Evolutionary conservation across 495 filamentous ascomycete genomes (phyloP).

Genomic region (Hyphodiscus hymeniophilus): DNA sequence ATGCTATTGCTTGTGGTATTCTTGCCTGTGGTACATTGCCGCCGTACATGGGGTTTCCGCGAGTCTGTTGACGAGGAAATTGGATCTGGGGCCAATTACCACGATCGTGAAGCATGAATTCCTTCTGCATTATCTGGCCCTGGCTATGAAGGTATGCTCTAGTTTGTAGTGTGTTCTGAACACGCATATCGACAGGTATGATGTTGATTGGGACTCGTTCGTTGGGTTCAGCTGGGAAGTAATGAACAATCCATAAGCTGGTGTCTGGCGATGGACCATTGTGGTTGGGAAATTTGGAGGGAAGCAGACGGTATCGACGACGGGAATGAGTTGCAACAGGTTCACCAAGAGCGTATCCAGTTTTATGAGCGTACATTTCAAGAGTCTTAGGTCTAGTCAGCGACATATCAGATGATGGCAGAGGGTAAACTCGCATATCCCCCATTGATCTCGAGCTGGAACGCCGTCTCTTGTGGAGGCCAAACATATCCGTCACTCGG

Average conservation of each 20-base stretch:
- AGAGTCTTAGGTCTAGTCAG: constrained; percentile 36
- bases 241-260: constrained; percentile 91
- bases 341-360: constrained; percentile 67
- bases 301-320: constrained; percentile 74
- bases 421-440: constrained; percentile 57
- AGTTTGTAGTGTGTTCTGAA: constrained; percentile 52
- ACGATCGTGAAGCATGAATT: constrained; percentile 88
- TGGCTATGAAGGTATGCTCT: constrained; percentile 63
- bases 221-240: constrained; percentile 60
- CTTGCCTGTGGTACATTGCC: constrained; percentile 24
- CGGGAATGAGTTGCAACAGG: constrained; percentile 63
- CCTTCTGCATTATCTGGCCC: constrained; percentile 78
- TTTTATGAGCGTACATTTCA: constrained; percentile 77
- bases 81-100: constrained; percentile 81
- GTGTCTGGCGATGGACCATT: constrained; percentile 60
- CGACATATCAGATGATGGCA: neutral
- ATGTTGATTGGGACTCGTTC: constrained; percentile 60
- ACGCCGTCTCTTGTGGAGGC: constrained; percentile 68
- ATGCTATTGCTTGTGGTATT: constrained; percentile 41
- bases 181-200: constrained; percentile 50
- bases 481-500: constrained; percentile 90
- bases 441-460: constrained; percentile 54
- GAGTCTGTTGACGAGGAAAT: constrained; percentile 45
- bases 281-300: constrained; percentile 49
- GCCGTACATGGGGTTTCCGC: constrained; percentile 24